These are phyloP conservation scores for Microbotryum saponariae DNA, from an alignment of 1,284 basidiomycete genomes.

Conservation along the genomic window DNA sequence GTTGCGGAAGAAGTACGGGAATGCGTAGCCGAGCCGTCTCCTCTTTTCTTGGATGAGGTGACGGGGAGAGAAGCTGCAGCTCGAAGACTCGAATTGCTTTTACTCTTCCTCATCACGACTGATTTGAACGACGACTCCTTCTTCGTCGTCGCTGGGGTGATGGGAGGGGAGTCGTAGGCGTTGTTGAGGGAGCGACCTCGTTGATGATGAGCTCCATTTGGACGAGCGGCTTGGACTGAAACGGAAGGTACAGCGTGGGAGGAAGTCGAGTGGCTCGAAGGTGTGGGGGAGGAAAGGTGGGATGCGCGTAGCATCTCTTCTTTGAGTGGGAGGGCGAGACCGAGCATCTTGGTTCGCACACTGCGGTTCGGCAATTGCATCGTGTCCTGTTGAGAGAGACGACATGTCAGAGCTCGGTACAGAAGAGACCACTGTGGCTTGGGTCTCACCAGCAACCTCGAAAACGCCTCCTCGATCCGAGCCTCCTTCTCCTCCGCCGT, in stretches of 20 bases:
- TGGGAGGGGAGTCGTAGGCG: conserved; percentile 1
- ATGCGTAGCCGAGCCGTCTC: neutral
- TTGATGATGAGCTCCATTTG: neutral
- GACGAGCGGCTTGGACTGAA: conserved; percentile 4
- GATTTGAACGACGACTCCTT: conserved; percentile 19
- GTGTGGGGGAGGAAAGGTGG: neutral
- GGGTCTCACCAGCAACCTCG: conserved; percentile 13
- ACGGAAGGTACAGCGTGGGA: neutral
- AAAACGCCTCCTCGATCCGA: conserved; percentile 25
- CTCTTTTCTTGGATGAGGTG: too few species aligned
- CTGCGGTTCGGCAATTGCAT: conserved; percentile 26
- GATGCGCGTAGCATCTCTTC: conserved; percentile 26
- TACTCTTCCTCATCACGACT: conserved; percentile 21
- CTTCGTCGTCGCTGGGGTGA: neutral
- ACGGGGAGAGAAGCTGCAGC: too few species aligned
- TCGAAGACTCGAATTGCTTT: neutral
- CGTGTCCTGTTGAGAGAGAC: conserved; percentile 14
- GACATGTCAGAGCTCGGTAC: too few species aligned
- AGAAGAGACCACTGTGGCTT: too few species aligned
- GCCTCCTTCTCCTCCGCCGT: conserved; percentile 2
- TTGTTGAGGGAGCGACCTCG: conserved; percentile 19
- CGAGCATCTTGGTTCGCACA: conserved; percentile 26
- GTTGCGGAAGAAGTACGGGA: conserved; percentile 6
- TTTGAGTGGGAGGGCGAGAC: conserved; percentile 22
- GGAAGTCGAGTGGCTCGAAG: neutral